A percentile compares a stretch with the other conserved stretches of the same genome.
phyloP scores from a whole-genome alignment of 768 basidiomycete species.

The Tremella fuciformis region DNA sequence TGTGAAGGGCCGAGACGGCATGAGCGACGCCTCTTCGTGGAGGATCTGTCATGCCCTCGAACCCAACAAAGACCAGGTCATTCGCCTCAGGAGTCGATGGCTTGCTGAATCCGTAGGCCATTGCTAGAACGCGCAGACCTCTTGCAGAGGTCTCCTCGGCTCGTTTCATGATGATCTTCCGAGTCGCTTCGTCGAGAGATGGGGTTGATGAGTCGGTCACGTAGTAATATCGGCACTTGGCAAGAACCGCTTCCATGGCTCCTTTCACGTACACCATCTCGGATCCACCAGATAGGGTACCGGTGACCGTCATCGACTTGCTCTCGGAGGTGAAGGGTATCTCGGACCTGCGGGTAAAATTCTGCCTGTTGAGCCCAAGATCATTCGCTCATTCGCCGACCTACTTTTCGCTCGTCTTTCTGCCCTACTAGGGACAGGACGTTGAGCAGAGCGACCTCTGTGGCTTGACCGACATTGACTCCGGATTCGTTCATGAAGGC shows the following conservation, averaged over 20 bases:
- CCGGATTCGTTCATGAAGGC: constrained; percentile 73
- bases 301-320: constrained; percentile 89
- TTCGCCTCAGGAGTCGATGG: constrained; percentile 46
- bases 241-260: constrained; percentile 80
- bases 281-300: constrained; percentile 59
- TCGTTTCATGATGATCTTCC: constrained; percentile 65
- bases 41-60: constrained; percentile 93
- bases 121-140: constrained; percentile 81
- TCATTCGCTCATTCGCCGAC: constrained; percentile 69
- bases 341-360: constrained; percentile 59
- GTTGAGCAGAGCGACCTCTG: constrained; percentile 87
- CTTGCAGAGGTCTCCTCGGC: constrained; percentile 69
- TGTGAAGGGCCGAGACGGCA: constrained; percentile 73
- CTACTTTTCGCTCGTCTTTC: constrained; percentile 69
- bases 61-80: constrained; percentile 80
- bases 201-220: constrained; percentile 87
- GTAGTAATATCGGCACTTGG: constrained; percentile 83
- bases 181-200: constrained; percentile 66
- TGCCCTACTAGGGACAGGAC: constrained; percentile 66
- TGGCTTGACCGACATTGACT: constrained; percentile 77
- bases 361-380: constrained; percentile 48
- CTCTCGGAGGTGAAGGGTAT: constrained; percentile 88
- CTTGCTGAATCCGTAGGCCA: constrained; percentile 72
- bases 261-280: constrained; percentile 91
- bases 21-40: constrained; percentile 91